These are phyloP conservation scores for Ogataea saltuana DNA, from an alignment of 805 yeast genomes.

Conservation along the genomic window DNA sequence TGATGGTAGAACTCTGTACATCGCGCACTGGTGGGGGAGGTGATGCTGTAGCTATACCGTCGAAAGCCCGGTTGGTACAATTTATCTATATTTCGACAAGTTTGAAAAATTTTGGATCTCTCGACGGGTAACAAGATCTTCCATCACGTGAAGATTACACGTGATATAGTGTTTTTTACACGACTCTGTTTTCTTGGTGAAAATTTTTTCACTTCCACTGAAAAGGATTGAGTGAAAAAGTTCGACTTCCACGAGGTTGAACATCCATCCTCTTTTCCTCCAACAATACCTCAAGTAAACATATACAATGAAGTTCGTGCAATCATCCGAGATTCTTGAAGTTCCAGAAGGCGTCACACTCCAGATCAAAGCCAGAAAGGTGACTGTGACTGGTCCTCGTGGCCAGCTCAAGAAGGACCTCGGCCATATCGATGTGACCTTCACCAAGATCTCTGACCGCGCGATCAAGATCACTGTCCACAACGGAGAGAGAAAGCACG, in stretches of 20 bases:
- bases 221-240: neutral
- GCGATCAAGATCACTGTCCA: conserved; percentile 88
- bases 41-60: too few species aligned
- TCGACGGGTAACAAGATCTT: neutral
- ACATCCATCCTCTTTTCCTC: neutral
- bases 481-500: conserved; percentile 99
- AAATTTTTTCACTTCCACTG: conserved; percentile 1
- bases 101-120: conserved; percentile 3
- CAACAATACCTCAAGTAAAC: neutral
- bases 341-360: conserved; percentile 93
- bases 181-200: conserved; percentile 1
- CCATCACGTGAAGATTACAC: neutral
- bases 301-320: conserved; percentile 56
- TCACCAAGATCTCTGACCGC: conserved; percentile 69
- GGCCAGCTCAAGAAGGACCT: conserved; percentile 89
- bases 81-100: too few species aligned
- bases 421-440: conserved; percentile 92
- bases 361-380: conserved; percentile 83
- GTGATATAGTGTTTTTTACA: neutral
- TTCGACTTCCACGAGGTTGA: too few species aligned
- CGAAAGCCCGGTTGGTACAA: too few species aligned
- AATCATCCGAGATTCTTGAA: conserved; percentile 57
- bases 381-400: conserved; percentile 96
- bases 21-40: neutral
- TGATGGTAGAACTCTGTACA: neutral